A percentile compares a stretch with the other conserved stretches of the same genome.
Evolutionary conservation across 768 basidiomycete genomes (phyloP).

Genomic region (Glaciozyma antarctica): DNA sequence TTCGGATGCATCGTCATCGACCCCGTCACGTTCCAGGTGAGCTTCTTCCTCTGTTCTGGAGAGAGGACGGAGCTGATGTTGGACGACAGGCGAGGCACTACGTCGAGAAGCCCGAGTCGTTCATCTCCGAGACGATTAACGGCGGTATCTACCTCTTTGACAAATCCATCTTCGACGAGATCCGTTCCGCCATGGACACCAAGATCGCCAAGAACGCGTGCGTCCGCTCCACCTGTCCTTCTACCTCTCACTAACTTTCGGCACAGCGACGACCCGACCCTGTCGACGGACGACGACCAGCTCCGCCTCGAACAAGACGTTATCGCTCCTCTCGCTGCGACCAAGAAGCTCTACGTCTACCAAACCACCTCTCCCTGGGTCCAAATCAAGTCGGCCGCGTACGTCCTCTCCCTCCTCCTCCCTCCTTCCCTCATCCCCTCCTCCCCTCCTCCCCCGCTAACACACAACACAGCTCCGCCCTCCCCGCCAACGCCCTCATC

Average conservation of each 20-base stretch:
- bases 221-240: constrained; percentile 6
- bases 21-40: constrained; percentile 36
- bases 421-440: neutral
- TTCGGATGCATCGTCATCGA: constrained; percentile 45
- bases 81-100: constrained; percentile 21
- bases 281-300: constrained; percentile 41
- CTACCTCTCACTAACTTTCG: neutral
- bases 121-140: constrained; percentile 43
- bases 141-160: constrained; percentile 44
- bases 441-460: neutral
- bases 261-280: constrained; percentile 35
- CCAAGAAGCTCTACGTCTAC: constrained; percentile 43
- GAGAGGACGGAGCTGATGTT: neutral
- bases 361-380: constrained; percentile 42
- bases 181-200: constrained; percentile 42
- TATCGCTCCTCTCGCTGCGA: constrained; percentile 42
- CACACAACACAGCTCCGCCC: constrained; percentile 39
- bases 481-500: constrained; percentile 44
- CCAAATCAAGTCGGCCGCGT: constrained; percentile 46
- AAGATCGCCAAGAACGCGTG: constrained; percentile 40
- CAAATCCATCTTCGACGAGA: constrained; percentile 43
- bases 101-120: constrained; percentile 45
- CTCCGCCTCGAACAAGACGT: constrained; percentile 46
- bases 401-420: constrained; percentile 14
- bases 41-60: neutral